Percentiles rank a stretch among this genome's conserved stretches.
Conservation (phyloP, 2,329 filamentous ascomycete genomes). For the Neofusicoccum ribis region DNA sequence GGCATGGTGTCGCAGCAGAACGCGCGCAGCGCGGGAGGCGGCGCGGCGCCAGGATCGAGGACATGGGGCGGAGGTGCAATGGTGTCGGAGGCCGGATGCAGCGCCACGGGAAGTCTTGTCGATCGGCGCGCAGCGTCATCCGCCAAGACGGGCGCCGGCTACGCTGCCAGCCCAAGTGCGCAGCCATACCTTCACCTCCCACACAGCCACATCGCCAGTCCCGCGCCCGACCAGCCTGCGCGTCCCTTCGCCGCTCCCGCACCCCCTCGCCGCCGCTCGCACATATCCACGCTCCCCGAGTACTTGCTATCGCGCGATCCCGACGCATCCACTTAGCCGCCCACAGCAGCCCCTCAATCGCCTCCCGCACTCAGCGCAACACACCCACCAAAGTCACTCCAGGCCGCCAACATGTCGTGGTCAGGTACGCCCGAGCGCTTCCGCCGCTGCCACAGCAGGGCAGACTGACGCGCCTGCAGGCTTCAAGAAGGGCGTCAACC, state of each 20-base stretch:
- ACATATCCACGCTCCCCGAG: background rate
- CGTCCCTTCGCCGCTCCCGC: conserved; percentile 2
- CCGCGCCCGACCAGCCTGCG: background rate
- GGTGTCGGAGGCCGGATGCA: background rate
- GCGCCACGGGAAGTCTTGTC: background rate
- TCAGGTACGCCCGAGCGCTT: conserved; percentile 54
- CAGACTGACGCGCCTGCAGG: conserved; percentile 49
- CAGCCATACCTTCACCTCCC: conserved; percentile 2
- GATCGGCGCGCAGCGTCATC: conserved; percentile 13
- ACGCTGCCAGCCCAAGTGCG: conserved; percentile 1
- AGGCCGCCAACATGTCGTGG: conserved; percentile 45
- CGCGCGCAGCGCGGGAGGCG: conserved; percentile 5
- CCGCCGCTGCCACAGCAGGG: background rate
- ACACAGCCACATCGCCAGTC: conserved; percentile 17
- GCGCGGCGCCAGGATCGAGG: background rate
- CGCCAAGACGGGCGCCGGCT: conserved; percentile 15
- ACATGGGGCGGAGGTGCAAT: background rate
- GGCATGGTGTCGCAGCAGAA: background rate
- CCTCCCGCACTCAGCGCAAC: background rate
- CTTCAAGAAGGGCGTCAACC: conserved; percentile 96
- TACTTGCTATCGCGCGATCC: background rate
- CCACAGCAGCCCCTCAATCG: conserved; percentile 11
- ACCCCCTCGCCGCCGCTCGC: background rate
- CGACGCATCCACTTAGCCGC: conserved; percentile 7
- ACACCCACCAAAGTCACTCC: background rate